These are phyloP conservation scores for Drosera spatulata DNA, from an alignment of 179 eudicot species.

Conservation along the genomic window DNA sequence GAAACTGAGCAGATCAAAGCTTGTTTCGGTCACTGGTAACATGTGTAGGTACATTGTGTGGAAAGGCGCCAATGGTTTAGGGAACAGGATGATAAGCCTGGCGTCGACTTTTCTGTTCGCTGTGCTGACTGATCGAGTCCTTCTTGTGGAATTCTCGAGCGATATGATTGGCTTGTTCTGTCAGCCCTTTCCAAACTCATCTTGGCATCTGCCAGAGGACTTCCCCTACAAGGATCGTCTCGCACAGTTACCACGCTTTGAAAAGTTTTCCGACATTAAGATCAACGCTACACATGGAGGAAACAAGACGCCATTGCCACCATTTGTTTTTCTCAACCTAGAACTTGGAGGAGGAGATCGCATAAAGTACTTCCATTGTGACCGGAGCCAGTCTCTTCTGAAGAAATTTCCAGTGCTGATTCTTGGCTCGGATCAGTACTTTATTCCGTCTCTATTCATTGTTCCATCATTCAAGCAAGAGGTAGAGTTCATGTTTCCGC, in stretches of 20 bases:
- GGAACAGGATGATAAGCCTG: slow-evolving; percentile 59
- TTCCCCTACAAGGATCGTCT: slow-evolving; percentile 39
- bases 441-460: slow-evolving; percentile 42
- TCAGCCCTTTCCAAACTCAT: slow-evolving; percentile 57
- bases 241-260: slow-evolving; percentile 22
- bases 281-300: background rate
- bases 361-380: slow-evolving; percentile 44
- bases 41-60: slow-evolving; percentile 62
- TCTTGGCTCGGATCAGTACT: slow-evolving; percentile 43
- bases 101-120: slow-evolving; percentile 69
- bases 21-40: background rate
- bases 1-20: slow-evolving; percentile 9
- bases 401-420: slow-evolving; percentile 28
- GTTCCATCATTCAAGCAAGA: slow-evolving; percentile 36
- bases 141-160: slow-evolving; percentile 52
- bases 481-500: slow-evolving; percentile 38
- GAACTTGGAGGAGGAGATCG: slow-evolving; percentile 32
- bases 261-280: slow-evolving; percentile 19
- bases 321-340: slow-evolving; percentile 35
- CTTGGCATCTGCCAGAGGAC: slow-evolving; percentile 59
- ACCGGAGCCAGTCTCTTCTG: slow-evolving; percentile 23
- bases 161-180: slow-evolving; percentile 55
- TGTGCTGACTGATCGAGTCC: slow-evolving; percentile 54
- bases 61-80: slow-evolving; percentile 60
- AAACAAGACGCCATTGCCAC: background rate